Conservation (phyloP, 495 filamentous ascomycete genomes). For the Trichoderma gamsii region DNA sequence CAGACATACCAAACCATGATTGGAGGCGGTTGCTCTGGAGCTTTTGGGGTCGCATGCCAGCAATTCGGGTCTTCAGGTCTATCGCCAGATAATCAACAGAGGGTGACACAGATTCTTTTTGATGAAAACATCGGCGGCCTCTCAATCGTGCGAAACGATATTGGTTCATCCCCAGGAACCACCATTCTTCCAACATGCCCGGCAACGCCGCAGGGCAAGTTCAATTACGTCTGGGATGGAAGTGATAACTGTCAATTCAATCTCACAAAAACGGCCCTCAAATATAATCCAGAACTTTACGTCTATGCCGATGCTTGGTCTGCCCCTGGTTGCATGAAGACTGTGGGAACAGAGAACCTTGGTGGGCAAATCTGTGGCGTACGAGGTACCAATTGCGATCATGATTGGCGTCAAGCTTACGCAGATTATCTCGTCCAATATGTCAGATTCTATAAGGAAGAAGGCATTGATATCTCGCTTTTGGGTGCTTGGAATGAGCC, state of each 20-base stretch:
- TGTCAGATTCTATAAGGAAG: slow-evolving; percentile 36
- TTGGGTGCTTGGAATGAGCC: slow-evolving; percentile 31
- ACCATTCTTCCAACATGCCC: slow-evolving; percentile 37
- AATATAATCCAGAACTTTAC: slow-evolving; percentile 31
- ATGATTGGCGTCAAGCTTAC: slow-evolving; percentile 50
- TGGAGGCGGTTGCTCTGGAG: slow-evolving; percentile 42
- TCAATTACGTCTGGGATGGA: slow-evolving; percentile 40
- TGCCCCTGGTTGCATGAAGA: slow-evolving; percentile 48
- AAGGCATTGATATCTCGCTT: slow-evolving; percentile 35
- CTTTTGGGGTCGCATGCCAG: slow-evolving; percentile 37
- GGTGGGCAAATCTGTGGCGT: slow-evolving; percentile 49
- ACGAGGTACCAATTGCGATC: slow-evolving; percentile 35
- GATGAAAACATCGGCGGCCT: slow-evolving; percentile 38
- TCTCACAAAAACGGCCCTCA: slow-evolving; percentile 37
- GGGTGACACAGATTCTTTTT: slow-evolving; percentile 41
- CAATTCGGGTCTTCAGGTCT: slow-evolving; percentile 35
- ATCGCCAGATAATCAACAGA: slow-evolving; percentile 32
- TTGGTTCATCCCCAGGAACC: slow-evolving; percentile 40
- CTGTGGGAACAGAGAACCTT: slow-evolving; percentile 39
- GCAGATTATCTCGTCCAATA: slow-evolving; percentile 49
- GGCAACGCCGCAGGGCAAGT: slow-evolving; percentile 27
- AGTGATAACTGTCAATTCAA: slow-evolving; percentile 45
- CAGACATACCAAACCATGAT: slow-evolving; percentile 38
- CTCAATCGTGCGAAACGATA: slow-evolving; percentile 48
- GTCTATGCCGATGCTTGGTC: slow-evolving; percentile 43